Percentiles rank a stretch among this genome's conserved stretches.
Conservation (phyloP, 345 rosid species). For the Salix koriyanagi region DNA sequence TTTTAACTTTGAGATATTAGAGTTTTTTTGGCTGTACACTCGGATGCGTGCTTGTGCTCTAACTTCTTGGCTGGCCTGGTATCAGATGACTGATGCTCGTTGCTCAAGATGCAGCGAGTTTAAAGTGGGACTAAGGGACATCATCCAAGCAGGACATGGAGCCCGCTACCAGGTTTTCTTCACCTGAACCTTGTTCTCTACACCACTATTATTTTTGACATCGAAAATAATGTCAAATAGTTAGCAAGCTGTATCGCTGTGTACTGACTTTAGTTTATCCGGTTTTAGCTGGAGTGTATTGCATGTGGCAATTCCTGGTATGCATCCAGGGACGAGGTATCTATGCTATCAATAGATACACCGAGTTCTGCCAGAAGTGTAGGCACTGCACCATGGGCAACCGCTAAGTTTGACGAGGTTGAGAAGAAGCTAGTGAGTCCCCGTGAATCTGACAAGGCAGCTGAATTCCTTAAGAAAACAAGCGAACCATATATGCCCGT, state of each 20-base stretch:
- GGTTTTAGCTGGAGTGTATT: conserved; percentile 74
- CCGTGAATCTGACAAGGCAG: conserved; percentile 48
- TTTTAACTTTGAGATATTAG: neutral
- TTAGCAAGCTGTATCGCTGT: neutral
- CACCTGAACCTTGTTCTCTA: neutral
- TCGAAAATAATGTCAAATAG: neutral
- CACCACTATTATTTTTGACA: neutral
- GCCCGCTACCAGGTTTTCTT: conserved; percentile 86
- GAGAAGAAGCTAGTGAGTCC: conserved; percentile 67
- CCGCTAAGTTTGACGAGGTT: conserved; percentile 49
- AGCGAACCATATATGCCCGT: conserved; percentile 44
- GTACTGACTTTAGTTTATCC: neutral
- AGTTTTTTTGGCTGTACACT: neutral
- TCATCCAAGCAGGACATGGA: conserved; percentile 94
- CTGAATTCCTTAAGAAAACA: conserved; percentile 41
- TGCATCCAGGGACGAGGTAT: conserved; percentile 76
- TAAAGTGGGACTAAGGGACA: conserved; percentile 78
- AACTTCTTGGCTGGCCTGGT: neutral
- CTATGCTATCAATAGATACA: conserved; percentile 63
- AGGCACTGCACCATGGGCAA: conserved; percentile 52
- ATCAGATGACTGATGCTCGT: conserved; percentile 73
- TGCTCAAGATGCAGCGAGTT: conserved; percentile 74
- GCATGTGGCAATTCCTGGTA: conserved; percentile 92
- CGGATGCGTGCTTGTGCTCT: neutral
- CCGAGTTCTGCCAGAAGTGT: conserved; percentile 47